These are phyloP conservation scores for Knufia fluminis DNA, from an alignment of 2,329 filamentous ascomycete species.

Conservation along the genomic window DNA sequence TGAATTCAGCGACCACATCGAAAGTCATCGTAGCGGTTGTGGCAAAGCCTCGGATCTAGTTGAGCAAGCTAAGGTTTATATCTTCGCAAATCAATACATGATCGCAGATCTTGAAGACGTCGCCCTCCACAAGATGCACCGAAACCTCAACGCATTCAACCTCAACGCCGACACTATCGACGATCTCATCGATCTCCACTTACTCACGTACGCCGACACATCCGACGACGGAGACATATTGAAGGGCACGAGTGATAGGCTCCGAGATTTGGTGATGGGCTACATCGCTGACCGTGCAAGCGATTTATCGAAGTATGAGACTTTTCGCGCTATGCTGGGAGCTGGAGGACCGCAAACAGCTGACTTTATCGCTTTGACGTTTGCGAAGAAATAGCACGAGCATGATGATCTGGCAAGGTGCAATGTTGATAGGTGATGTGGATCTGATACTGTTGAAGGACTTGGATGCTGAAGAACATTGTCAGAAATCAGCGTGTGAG, in stretches of 20 bases:
- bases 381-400: no score
- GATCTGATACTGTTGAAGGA: no score
- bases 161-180: constrained; percentile 20
- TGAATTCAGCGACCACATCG: not conserved
- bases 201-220: constrained; percentile 33
- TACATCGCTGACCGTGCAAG: constrained; percentile 34
- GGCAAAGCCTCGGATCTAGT: not conserved
- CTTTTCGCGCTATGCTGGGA: not conserved
- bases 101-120: constrained; percentile 33
- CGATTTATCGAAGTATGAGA: constrained; percentile 28
- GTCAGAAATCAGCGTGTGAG: no score
- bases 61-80: constrained; percentile 34
- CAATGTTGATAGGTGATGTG: no score
- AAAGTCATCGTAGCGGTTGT: not conserved
- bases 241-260: constrained; percentile 31
- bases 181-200: constrained; percentile 30
- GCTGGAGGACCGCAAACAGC: not conserved
- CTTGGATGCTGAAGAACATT: no score
- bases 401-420: no score
- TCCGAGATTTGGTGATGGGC: constrained; percentile 32
- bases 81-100: constrained; percentile 35
- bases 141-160: constrained; percentile 28
- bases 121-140: constrained; percentile 33
- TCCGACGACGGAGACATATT: constrained; percentile 30
- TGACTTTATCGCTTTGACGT: not conserved